Conservation (phyloP, 73 alveolate genomes). For the Durusdinium trenchii region DNA sequence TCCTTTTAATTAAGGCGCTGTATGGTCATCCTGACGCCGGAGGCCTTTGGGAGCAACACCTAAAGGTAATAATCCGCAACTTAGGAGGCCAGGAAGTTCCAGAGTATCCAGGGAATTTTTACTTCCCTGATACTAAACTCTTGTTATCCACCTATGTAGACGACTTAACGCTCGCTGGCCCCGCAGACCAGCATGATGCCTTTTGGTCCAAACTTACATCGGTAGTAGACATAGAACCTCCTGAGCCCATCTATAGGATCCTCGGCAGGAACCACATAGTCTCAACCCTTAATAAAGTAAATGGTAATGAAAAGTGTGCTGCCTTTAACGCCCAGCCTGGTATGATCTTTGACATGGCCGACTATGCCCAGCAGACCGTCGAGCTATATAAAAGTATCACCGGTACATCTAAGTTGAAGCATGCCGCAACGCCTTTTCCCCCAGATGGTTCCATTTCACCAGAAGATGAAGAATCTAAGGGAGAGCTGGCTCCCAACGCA, state of each 20-base stretch:
- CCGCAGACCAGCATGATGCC: not conserved
- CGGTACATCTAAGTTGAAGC: not conserved
- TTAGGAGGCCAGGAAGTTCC: not conserved
- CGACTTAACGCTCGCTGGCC: slow-evolving; percentile 8
- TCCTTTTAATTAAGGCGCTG: not conserved
- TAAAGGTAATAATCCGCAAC: not conserved
- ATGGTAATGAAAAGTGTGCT: not conserved
- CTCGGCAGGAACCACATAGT: not conserved
- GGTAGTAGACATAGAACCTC: slow-evolving; percentile 36
- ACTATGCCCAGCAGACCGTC: slow-evolving; percentile 32
- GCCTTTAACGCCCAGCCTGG: slow-evolving; percentile 1
- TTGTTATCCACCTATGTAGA: slow-evolving; percentile 17
- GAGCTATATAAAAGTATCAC: not conserved
- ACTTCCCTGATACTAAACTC: not conserved
- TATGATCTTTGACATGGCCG: not conserved
- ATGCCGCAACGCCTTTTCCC: not conserved
- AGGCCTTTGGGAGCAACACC: not conserved
- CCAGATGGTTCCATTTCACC: not conserved
- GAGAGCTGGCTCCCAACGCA: slow-evolving; percentile 50
- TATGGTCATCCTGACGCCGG: slow-evolving; percentile 45
- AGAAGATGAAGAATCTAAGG: not conserved
- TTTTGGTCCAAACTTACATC: not conserved
- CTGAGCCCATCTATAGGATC: slow-evolving; percentile 17
- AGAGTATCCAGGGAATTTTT: slow-evolving; percentile 36
- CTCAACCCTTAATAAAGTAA: too few species aligned